Percentiles rank a stretch among this genome's conserved stretches.
These are phyloP conservation scores for Tetracladium setigerum DNA, from an alignment of 495 filamentous ascomycete species.

Conservation along the genomic window DNA sequence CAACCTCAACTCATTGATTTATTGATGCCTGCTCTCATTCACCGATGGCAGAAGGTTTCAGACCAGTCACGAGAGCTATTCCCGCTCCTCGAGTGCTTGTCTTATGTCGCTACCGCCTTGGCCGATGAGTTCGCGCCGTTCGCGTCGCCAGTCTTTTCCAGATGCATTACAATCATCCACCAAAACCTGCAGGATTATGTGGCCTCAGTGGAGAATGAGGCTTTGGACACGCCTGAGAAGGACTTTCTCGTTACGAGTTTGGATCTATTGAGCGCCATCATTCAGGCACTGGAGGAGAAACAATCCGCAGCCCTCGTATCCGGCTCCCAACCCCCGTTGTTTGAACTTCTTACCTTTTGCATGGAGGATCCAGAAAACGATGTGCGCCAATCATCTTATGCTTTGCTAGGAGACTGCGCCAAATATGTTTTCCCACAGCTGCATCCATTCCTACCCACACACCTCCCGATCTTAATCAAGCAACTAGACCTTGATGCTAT, in stretches of 20 bases:
- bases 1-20: constrained; percentile 70
- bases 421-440: constrained; percentile 90
- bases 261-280: constrained; percentile 87
- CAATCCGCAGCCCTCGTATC: constrained; percentile 70
- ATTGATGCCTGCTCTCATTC: constrained; percentile 91
- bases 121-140: constrained; percentile 77
- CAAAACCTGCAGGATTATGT: constrained; percentile 75
- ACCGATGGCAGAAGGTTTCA: constrained; percentile 77
- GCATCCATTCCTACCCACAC: constrained; percentile 58
- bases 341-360: constrained; percentile 81
- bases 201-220: constrained; percentile 50
- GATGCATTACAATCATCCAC: constrained; percentile 87
- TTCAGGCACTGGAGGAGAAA: constrained; percentile 75
- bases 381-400: constrained; percentile 93
- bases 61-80: constrained; percentile 93
- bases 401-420: constrained; percentile 90
- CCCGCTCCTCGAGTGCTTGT: constrained; percentile 88
- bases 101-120: constrained; percentile 86
- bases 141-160: constrained; percentile 71
- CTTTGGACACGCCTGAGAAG: constrained; percentile 80
- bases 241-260: constrained; percentile 96
- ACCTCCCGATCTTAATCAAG: constrained; percentile 73
- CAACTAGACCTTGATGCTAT: constrained; percentile 79
- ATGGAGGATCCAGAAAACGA: constrained; percentile 91
- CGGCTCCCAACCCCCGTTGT: constrained; percentile 72